Conservation (phyloP, 345 rosid genomes). For the Eucalyptus marginata region DNA sequence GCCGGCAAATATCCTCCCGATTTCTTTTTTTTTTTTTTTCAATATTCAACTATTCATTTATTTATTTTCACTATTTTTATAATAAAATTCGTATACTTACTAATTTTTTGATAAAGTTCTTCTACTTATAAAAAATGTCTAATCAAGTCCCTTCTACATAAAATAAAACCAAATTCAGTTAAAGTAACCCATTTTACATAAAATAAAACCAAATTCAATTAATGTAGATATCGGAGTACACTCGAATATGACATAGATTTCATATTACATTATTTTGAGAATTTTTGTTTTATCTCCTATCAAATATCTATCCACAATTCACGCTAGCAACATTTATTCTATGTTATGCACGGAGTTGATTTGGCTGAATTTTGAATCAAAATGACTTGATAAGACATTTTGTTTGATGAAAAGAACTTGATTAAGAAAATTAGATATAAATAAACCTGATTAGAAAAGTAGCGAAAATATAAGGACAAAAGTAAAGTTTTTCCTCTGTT, state of each 20-base stretch:
- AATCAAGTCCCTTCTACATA: neutral
- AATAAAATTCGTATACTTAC: neutral
- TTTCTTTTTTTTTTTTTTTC: neutral
- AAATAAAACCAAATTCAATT: neutral
- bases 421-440: neutral
- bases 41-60: neutral
- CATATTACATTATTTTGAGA: neutral
- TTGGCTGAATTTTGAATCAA: neutral
- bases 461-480: neutral
- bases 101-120: neutral
- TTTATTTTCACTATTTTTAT: neutral
- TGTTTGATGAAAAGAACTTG: neutral
- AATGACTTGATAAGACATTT: neutral
- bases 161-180: neutral
- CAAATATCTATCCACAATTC: neutral
- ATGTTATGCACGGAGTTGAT: neutral
- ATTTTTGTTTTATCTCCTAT: neutral
- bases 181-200: no score
- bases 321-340: neutral
- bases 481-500: neutral
- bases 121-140: neutral
- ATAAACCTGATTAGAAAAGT: neutral
- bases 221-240: rapidly evolving
- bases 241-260: neutral
- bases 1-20: neutral